Conservation (phyloP, 805 yeast species). For the Kuraishia capsulata region DNA sequence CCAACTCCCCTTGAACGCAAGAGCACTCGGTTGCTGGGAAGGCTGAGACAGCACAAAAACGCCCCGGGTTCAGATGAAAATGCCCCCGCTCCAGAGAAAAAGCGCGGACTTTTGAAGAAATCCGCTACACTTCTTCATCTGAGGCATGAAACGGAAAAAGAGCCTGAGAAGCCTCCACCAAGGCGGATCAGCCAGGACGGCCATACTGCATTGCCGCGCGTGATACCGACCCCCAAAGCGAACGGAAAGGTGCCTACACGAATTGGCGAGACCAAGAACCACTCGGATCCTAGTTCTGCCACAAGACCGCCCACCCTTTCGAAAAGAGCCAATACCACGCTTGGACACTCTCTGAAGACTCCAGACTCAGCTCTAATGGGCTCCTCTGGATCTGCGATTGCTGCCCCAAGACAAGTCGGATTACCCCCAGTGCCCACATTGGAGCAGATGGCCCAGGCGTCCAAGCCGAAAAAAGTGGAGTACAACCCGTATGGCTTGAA, state of each 20-base stretch:
- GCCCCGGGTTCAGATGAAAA: no score
- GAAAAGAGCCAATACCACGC: background rate
- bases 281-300: no score
- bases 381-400: background rate
- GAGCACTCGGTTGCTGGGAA: background rate
- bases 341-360: background rate
- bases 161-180: background rate
- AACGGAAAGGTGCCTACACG: no score
- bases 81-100: no score
- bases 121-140: background rate
- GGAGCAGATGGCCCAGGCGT: background rate
- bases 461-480: slow-evolving; percentile 28
- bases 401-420: background rate
- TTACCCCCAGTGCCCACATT: background rate
- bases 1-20: background rate
- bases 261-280: background rate
- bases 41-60: background rate
- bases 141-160: background rate
- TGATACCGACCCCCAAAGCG: no score
- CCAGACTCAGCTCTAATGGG: background rate
- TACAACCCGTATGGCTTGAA: slow-evolving; percentile 62
- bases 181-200: no score
- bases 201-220: no score
- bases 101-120: background rate
- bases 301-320: no score